These are phyloP conservation scores for Xylariaceae sp. DNA, from an alignment of 2,329 filamentous ascomycete genomes.

Conservation along the genomic window DNA sequence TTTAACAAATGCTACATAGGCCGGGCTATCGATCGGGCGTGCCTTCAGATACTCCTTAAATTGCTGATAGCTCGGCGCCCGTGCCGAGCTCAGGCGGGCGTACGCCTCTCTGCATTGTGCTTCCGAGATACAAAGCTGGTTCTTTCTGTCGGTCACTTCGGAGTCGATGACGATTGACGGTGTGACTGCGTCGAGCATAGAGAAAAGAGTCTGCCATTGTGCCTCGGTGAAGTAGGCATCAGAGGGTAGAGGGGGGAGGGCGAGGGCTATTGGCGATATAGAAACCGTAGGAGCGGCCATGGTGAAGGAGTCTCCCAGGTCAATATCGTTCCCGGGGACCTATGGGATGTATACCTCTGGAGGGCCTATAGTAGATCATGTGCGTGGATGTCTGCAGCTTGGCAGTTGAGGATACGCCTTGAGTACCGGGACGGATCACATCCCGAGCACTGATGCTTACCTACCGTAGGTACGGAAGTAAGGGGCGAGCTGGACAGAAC, in stretches of 20 bases:
- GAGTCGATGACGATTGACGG: conserved; percentile 47
- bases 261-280: conserved; percentile 14
- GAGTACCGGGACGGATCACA: no score
- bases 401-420: no score
- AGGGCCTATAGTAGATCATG: no score
- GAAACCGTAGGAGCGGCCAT: conserved; percentile 13
- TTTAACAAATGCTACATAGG: conserved; percentile 43
- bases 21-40: conserved; percentile 41
- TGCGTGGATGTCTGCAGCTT: no score
- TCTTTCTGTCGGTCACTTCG: conserved; percentile 28
- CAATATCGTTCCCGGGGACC: not conserved
- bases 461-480: no score
- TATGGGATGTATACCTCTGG: not conserved
- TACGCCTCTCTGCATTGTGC: conserved; percentile 42
- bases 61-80: conserved; percentile 31
- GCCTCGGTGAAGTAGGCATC: conserved; percentile 23
- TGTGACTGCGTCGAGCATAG: conserved; percentile 51
- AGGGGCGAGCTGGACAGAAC: no score
- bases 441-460: no score
- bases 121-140: conserved; percentile 39
- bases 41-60: conserved; percentile 47
- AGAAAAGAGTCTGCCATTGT: conserved; percentile 48
- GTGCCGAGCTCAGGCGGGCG: conserved; percentile 25
- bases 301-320: no score
- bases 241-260: conserved; percentile 12